Percentiles rank a stretch among this genome's conserved stretches.
phyloP scores from a whole-genome alignment of 345 rosid genomes.

The Aethionema arabicum region DNA sequence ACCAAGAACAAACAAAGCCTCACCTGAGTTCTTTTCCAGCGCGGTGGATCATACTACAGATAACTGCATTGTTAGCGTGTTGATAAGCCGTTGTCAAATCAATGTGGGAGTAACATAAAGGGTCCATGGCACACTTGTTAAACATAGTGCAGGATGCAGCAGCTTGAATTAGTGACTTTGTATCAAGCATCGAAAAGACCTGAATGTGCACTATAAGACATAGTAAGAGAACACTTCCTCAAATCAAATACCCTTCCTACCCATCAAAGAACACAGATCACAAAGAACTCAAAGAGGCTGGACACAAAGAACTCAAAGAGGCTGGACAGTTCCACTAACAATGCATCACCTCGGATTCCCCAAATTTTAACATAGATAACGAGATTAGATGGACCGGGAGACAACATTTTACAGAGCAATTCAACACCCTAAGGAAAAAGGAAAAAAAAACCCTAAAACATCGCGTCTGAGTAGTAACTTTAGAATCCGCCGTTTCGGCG shows the following conservation, averaged over 20 bases:
- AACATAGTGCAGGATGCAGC: slow-evolving; percentile 83
- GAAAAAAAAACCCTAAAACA: no score
- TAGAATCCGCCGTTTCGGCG: no score
- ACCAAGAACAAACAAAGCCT: slow-evolving; percentile 16
- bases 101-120: slow-evolving; percentile 71
- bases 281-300: neutral
- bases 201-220: slow-evolving; percentile 27
- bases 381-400: neutral
- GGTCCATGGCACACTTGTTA: slow-evolving; percentile 85
- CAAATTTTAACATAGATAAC: no score
- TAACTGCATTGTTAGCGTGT: slow-evolving; percentile 74
- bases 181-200: slow-evolving; percentile 90
- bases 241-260: no score
- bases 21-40: slow-evolving; percentile 83
- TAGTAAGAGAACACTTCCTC: neutral
- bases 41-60: slow-evolving; percentile 80
- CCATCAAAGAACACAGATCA: neutral
- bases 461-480: no score
- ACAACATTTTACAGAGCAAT: slow-evolving; percentile 4
- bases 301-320: neutral
- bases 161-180: slow-evolving; percentile 78
- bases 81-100: slow-evolving; percentile 76
- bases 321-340: neutral
- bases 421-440: no score
- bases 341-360: neutral